Conservation (phyloP, 2,329 filamentous ascomycete genomes). For the Fusarium stilboides region DNA sequence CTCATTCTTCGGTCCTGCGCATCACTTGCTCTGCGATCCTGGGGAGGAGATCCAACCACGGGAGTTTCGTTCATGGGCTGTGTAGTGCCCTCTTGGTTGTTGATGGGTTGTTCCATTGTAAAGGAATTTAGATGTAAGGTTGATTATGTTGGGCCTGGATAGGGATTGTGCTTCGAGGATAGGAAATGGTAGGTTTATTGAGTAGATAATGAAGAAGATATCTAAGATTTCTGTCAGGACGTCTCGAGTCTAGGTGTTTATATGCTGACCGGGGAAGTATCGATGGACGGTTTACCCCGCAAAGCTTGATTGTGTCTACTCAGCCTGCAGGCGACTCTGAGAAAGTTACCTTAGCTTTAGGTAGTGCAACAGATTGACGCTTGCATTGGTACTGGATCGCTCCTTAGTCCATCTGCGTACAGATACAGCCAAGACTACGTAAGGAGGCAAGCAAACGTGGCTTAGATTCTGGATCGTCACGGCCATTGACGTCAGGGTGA, state of each 20-base stretch:
- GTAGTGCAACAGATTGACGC: slow-evolving; percentile 5
- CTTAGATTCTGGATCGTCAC: slow-evolving; percentile 38
- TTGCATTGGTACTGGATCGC: slow-evolving; percentile 6
- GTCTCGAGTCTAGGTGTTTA: slow-evolving; percentile 28
- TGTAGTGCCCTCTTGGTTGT: slow-evolving; percentile 45
- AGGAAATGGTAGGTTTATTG: not conserved
- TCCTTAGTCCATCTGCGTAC: slow-evolving; percentile 5
- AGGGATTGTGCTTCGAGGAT: not conserved
- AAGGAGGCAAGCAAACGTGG: slow-evolving; percentile 30
- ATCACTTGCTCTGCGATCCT: slow-evolving; percentile 45
- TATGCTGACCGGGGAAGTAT: slow-evolving; percentile 31
- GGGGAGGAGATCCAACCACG: slow-evolving; percentile 38
- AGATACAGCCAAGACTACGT: slow-evolving; percentile 20
- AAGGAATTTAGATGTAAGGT: not conserved
- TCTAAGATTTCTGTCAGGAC: not conserved
- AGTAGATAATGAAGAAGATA: not conserved
- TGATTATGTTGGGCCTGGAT: not conserved
- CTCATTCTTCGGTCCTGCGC: slow-evolving; percentile 56
- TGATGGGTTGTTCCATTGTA: slow-evolving; percentile 48
- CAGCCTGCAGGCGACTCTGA: slow-evolving; percentile 8
- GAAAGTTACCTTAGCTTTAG: not conserved
- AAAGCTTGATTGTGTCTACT: slow-evolving; percentile 42
- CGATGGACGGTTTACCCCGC: slow-evolving; percentile 47
- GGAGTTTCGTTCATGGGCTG: slow-evolving; percentile 53
- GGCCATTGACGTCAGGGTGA: slow-evolving; percentile 51